phyloP scores from a whole-genome alignment of 148 eudicot genomes.

The Drosera capensis region DNA sequence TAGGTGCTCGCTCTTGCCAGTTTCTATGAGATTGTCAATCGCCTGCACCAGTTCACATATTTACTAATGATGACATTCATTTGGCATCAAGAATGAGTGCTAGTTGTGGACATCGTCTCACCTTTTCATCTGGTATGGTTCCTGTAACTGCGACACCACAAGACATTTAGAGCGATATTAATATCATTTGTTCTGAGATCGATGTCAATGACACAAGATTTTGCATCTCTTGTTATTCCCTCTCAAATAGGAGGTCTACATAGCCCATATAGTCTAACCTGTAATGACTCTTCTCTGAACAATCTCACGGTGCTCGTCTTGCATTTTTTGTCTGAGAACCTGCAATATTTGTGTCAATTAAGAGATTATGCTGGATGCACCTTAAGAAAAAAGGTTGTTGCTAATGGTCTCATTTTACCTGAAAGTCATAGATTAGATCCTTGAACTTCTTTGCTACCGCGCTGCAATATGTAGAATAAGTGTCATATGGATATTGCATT shows the following conservation, averaged over 20 bases:
- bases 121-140: neutral
- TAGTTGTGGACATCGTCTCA: neutral
- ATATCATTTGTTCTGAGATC: too few relatives aligned
- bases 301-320: conserved; percentile 84
- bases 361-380: neutral
- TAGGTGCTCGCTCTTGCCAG: conserved; percentile 91
- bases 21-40: conserved; percentile 73
- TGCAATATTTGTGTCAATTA: conserved; percentile 7
- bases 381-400: too few relatives aligned
- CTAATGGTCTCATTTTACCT: conserved; percentile 31
- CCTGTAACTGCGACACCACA: neutral
- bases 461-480: conserved; percentile 23
- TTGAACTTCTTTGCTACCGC: conserved; percentile 71
- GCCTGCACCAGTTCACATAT: conserved; percentile 26
- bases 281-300: conserved; percentile 93
- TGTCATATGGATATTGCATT: neutral
- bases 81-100: neutral
- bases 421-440: conserved; percentile 81
- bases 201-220: too few relatives aligned
- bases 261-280: conserved; percentile 27
- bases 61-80: neutral
- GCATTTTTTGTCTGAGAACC: conserved; percentile 68
- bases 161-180: too few relatives aligned
- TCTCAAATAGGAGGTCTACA: neutral
- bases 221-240: too few relatives aligned